phyloP scores from a whole-genome alignment of 495 filamentous ascomycete species.

The Neurospora pannonica region DNA sequence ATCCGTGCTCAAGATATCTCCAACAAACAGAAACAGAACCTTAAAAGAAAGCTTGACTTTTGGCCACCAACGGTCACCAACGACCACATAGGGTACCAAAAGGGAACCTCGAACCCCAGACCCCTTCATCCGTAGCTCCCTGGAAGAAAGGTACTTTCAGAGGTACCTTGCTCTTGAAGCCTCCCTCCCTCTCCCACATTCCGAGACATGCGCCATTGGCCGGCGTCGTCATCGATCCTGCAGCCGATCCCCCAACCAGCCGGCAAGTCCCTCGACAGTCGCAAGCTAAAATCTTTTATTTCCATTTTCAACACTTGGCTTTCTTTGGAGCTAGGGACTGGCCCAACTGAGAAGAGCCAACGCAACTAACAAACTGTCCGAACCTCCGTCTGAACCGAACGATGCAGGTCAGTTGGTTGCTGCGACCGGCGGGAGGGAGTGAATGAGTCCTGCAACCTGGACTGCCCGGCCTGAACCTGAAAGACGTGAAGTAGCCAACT shows the following conservation, averaged over 20 bases:
- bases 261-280: constrained; percentile 11
- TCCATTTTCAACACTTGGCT: constrained; percentile 15
- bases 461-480: background rate
- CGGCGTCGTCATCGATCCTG: constrained; percentile 30
- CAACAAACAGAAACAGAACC: background rate
- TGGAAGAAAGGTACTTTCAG: background rate
- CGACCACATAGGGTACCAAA: background rate
- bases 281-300: constrained; percentile 13
- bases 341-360: background rate
- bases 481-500: background rate
- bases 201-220: constrained; percentile 25
- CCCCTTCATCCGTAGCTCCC: background rate
- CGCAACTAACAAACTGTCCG: background rate
- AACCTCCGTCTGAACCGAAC: background rate
- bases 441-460: too few species aligned
- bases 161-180: background rate
- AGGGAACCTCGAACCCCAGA: too few species aligned
- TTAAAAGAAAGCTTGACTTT: background rate
- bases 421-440: background rate
- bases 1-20: background rate
- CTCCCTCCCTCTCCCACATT: constrained; percentile 18
- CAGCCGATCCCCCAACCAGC: constrained; percentile 24
- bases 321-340: background rate
- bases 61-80: background rate
- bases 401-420: background rate